Conservation (phyloP, 148 eudicot species). For the Mesembryanthemum crystallinum region DNA sequence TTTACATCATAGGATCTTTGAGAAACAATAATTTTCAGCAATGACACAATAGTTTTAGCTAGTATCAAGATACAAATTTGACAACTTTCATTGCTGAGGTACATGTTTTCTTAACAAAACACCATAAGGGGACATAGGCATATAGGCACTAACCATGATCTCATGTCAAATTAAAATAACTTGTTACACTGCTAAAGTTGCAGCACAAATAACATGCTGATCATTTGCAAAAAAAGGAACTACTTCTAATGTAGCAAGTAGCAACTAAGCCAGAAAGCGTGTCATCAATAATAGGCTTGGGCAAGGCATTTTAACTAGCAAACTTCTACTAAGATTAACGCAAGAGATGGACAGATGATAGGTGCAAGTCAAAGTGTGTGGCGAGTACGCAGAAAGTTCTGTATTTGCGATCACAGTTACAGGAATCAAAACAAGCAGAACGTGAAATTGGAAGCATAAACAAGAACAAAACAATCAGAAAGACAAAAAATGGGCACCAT, state of each 20-base stretch:
- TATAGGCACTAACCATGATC: not conserved
- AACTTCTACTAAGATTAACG: not conserved
- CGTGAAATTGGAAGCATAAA: not conserved
- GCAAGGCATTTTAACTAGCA: not conserved
- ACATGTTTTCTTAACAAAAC: not conserved
- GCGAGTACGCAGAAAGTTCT: not conserved
- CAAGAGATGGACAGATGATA: not conserved
- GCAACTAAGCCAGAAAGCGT: not conserved
- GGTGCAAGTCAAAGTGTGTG: slow-evolving; percentile 6
- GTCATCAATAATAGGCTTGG: not conserved
- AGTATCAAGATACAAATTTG: not conserved
- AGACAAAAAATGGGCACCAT: not conserved
- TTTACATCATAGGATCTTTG: not conserved
- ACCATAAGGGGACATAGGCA: not conserved
- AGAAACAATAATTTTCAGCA: not conserved
- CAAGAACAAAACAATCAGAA: not conserved
- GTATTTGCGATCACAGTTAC: not conserved
- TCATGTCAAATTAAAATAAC: too few species aligned
- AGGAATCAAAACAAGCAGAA: slow-evolving; percentile 7
- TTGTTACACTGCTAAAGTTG: too few species aligned
- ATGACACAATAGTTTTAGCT: not conserved
- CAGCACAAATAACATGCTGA: not conserved
- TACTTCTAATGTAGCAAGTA: not conserved
- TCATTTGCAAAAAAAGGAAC: not conserved
- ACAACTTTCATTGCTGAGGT: not conserved